phyloP scores from a whole-genome alignment of 1,284 basidiomycete species.

The Cutaneotrichosporon daszewskae region DNA sequence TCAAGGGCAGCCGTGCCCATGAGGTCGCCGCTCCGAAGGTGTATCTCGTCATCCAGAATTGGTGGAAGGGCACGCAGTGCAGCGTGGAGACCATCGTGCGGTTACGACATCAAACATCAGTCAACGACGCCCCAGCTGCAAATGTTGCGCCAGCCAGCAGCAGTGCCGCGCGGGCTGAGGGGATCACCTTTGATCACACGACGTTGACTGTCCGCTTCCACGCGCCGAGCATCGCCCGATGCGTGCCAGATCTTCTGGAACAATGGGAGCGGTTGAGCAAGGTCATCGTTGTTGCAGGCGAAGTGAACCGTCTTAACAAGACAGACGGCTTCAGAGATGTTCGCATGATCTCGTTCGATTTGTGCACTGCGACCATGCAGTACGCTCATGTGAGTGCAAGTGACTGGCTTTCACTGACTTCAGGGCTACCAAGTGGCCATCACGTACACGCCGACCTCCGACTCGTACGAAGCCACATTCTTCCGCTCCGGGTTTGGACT shows the following conservation, averaged over 20 bases:
- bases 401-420: not conserved
- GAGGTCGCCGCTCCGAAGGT: constrained; percentile 87
- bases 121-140: constrained; percentile 46
- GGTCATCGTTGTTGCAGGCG: constrained; percentile 83
- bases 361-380: constrained; percentile 80
- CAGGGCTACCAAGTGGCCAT: constrained; percentile 39
- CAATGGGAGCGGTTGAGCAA: constrained; percentile 88
- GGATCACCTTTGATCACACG: constrained; percentile 75
- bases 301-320: constrained; percentile 76
- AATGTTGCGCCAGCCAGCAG: constrained; percentile 52
- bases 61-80: constrained; percentile 76
- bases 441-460: constrained; percentile 38
- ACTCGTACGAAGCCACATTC: constrained; percentile 42
- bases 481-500: constrained; percentile 11
- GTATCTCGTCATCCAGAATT: constrained; percentile 75
- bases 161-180: constrained; percentile 36
- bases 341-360: constrained; percentile 72
- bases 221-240: constrained; percentile 75
- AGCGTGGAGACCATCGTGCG: constrained; percentile 51
- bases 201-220: constrained; percentile 80
- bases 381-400: constrained; percentile 55
- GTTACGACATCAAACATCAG: constrained; percentile 75
- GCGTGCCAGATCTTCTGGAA: constrained; percentile 78
- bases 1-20: constrained; percentile 72
- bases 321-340: constrained; percentile 65